Conservation (phyloP, 306 rosid species). For the Macrotyloma uniflorum region DNA sequence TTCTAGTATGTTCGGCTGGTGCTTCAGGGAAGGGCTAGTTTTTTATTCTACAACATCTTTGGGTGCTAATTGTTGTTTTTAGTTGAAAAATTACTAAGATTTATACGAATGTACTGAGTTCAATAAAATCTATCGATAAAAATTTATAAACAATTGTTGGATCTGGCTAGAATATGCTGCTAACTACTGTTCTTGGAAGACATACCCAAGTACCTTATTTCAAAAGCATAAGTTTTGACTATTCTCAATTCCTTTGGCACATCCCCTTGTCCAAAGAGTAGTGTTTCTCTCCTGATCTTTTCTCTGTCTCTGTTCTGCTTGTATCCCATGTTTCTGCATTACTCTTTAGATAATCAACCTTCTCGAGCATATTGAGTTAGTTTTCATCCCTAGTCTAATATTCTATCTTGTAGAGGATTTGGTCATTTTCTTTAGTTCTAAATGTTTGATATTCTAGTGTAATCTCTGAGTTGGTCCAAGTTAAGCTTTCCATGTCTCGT, state of each 20-base stretch:
- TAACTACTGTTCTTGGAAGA: slow-evolving; percentile 21
- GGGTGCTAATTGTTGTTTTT: slow-evolving; percentile 14
- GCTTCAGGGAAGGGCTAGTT: slow-evolving; percentile 11
- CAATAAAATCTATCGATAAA: not conserved
- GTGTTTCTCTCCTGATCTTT: slow-evolving; percentile 37
- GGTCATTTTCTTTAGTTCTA: slow-evolving; percentile 12
- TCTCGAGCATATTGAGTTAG: not conserved
- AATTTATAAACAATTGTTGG: slow-evolving; percentile 31
- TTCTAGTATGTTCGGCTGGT: slow-evolving; percentile 41
- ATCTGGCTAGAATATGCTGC: slow-evolving; percentile 37
- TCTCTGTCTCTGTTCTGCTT: not conserved
- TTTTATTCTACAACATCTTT: slow-evolving; percentile 1
- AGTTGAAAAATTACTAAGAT: slow-evolving; percentile 16
- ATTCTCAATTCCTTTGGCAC: not conserved
- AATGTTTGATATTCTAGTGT: not conserved
- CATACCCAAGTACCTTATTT: not conserved
- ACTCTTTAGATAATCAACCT: not conserved
- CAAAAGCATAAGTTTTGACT: not conserved
- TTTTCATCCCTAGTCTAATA: slow-evolving; percentile 6
- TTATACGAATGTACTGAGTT: slow-evolving; percentile 37
- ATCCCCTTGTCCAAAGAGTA: not conserved
- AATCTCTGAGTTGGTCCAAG: not conserved
- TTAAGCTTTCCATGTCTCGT: not conserved
- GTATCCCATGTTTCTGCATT: slow-evolving; percentile 7
- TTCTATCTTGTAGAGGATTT: slow-evolving; percentile 10